Base-by-base conservation (phyloP, 1,284 basidiomycete genomes). In the Ceratobasidium papillatum region DNA sequence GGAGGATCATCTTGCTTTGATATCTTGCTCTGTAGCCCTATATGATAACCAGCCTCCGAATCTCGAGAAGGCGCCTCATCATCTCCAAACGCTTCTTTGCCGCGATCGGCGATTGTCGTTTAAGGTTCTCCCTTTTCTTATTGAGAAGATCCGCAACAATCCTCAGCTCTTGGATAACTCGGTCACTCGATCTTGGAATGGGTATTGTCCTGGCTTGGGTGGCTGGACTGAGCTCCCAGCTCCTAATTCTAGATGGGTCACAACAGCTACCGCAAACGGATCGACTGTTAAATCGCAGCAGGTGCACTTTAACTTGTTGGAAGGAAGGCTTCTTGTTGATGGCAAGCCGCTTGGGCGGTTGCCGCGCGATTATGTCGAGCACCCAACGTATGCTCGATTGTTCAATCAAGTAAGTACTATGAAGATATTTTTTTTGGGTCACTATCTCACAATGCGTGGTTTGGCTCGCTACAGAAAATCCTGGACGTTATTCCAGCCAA, bases 251-350 rank as follows among this genome's bases (percentile, higher is more conserved):
- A 81, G 81, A 19, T 88, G 86, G 86, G 11, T 85, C 7, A 76
- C 62, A 0, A 81, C 78, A 38, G 58, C 52, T 22, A 81, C 80
- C 3, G 77, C 79, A 1, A 25, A 2, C 80, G 82, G 36, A 3
- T n/a, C n/a, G 11, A 51, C 49, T 17, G 36, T 38, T n/a, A 32
- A n/a, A n/a, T 30, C 62, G 5, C 66, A 77, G 58, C 32, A 12
- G 5, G 79, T 87, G 0, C 81, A 84, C 73, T 76, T 84, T 19
- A 82, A 88, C 69, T 45, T 87, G 0, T 75, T 87, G 4, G 78
- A 82, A 43, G 87, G 86, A 8, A 74, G 76, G 8, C 79, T 88
- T 3, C 78, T 86, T 5, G 80, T 87, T 7, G 78, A 84, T 56
- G 86, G 85, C 0, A 81, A 81, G 61, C 80, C 82, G 0, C 65